Conservation (phyloP, 169 alveolate genomes). For the Perkinsus olseni region DNA sequence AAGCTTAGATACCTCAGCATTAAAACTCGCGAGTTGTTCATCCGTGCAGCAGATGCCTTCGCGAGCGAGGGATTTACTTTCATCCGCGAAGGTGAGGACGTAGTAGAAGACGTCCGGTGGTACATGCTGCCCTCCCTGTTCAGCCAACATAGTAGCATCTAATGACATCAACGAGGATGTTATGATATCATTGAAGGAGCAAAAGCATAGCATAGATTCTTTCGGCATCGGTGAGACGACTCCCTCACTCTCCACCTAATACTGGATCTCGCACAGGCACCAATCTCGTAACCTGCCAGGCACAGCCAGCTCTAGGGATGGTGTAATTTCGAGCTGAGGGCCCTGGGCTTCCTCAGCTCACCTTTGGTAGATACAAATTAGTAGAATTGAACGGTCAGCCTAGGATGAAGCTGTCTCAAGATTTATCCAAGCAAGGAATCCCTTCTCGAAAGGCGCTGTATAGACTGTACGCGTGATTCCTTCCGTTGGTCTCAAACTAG, state of each 20-base stretch:
- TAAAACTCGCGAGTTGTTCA: neutral
- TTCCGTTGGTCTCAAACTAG: neutral
- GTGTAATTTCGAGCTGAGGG: neutral
- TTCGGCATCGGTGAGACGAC: constrained; percentile 63
- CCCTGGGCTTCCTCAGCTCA: neutral
- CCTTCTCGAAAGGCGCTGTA: constrained; percentile 69
- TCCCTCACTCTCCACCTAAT: neutral
- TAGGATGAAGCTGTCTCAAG: constrained; percentile 62
- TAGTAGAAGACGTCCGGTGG: neutral
- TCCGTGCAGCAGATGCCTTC: neutral
- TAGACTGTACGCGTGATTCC: constrained; percentile 36
- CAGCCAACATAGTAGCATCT: constrained; percentile 52
- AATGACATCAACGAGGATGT: constrained; percentile 50
- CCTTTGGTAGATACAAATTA: constrained; percentile 49
- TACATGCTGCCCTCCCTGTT: neutral
- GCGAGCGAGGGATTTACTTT: neutral
- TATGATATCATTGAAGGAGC: neutral
- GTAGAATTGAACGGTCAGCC: constrained; percentile 69
- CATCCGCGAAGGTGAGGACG: neutral
- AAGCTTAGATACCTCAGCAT: neutral
- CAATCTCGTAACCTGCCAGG: constrained; percentile 79
- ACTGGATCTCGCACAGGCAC: constrained; percentile 41
- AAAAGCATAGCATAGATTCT: constrained; percentile 68
- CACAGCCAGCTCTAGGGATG: constrained; percentile 84
- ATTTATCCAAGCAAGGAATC: constrained; percentile 63